These are phyloP conservation scores for Ocimum tenuiflorum DNA, from an alignment of 257 asterid species.

Conservation along the genomic window DNA sequence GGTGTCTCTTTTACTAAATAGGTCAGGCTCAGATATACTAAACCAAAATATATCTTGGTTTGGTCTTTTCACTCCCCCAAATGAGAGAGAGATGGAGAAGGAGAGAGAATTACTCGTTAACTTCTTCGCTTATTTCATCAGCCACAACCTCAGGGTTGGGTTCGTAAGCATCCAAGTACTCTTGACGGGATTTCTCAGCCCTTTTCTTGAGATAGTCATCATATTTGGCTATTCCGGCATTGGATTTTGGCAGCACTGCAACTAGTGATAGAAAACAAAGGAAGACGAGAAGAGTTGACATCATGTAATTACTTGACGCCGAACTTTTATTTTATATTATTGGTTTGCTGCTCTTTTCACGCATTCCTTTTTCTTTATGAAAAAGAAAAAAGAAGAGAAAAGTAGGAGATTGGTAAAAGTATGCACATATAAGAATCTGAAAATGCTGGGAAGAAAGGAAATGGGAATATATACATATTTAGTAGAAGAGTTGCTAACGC, in stretches of 20 bases:
- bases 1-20: no score
- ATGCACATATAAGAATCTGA: no score
- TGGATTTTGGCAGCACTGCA: constrained; percentile 22
- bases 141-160: constrained; percentile 54
- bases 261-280: constrained; percentile 19
- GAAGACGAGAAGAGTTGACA: constrained; percentile 10
- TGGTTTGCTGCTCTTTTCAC: not conserved
- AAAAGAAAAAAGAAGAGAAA: not conserved
- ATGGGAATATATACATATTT: not conserved
- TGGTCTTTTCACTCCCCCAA: no score
- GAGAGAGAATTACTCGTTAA: constrained; percentile 43
- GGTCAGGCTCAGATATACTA: no score
- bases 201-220: constrained; percentile 42
- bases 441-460: not conserved
- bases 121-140: constrained; percentile 41
- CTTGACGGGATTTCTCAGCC: constrained; percentile 39
- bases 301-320: constrained; percentile 6
- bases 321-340: not conserved
- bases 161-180: constrained; percentile 41
- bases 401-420: no score
- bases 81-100: not conserved
- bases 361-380: not conserved
- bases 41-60: no score
- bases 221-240: constrained; percentile 36
- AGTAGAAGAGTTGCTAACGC: not conserved